Evolutionary conservation across 2,329 filamentous ascomycete genomes (phyloP).

Genomic region (Neobulgaria alba): DNA sequence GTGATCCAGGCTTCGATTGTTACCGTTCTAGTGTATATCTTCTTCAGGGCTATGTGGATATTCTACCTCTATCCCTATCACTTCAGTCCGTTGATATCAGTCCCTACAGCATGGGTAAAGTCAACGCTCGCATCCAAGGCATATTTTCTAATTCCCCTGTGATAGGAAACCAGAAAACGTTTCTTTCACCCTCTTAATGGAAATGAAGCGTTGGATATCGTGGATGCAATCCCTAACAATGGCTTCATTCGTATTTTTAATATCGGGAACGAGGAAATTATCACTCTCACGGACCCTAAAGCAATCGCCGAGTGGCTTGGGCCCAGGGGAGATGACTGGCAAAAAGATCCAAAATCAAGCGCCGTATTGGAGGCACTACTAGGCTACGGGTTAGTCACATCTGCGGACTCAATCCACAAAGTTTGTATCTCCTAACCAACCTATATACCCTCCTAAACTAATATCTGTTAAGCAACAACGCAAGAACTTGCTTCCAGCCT

Average conservation of each 20-base stretch:
- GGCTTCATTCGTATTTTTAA: constrained; percentile 12
- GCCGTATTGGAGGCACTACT: constrained; percentile 36
- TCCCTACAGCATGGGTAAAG: constrained; percentile 12
- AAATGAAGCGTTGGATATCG: constrained; percentile 7
- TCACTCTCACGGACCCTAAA: constrained; percentile 10
- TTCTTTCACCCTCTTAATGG: constrained; percentile 6
- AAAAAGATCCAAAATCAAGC: constrained; percentile 29
- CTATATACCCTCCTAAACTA: background rate
- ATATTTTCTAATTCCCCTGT: background rate
- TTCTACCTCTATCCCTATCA: constrained; percentile 10
- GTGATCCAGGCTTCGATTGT: constrained; percentile 2
- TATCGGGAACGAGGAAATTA: constrained; percentile 11
- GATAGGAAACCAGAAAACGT: constrained; percentile 3
- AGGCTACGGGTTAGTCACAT: constrained; percentile 59
- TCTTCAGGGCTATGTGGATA: constrained; percentile 7
- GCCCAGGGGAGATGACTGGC: constrained; percentile 6
- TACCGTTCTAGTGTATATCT: constrained; percentile 3
- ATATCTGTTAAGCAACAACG: constrained; percentile 49
- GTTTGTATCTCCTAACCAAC: constrained; percentile 24
- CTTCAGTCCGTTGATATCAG: constrained; percentile 10
- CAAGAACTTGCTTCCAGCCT: constrained; percentile 69
- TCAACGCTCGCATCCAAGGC: background rate
- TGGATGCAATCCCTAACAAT: constrained; percentile 12
- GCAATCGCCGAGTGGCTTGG: constrained; percentile 9
- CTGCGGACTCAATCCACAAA: constrained; percentile 81